Evolutionary conservation across 305 asterid species (phyloP).

Genomic region (Solanum hybrid): DNA sequence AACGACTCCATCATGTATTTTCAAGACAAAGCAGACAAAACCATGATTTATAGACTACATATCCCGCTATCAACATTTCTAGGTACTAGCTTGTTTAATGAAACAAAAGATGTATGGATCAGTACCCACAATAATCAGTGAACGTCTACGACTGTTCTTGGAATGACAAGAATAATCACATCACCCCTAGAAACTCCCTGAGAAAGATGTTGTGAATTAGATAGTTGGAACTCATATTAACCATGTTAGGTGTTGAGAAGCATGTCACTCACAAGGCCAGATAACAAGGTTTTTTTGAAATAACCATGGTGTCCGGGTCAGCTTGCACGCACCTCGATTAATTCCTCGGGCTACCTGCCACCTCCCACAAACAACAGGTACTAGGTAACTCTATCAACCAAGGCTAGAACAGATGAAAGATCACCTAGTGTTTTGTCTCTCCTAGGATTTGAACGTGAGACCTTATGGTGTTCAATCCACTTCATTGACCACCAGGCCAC

Average conservation of each 20-base stretch:
- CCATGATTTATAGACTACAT: neutral
- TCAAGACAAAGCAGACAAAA: neutral
- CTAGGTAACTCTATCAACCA: neutral
- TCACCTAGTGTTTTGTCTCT: neutral
- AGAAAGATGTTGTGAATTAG: neutral
- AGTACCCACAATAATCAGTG: neutral
- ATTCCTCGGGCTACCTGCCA: neutral
- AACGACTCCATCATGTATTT: neutral
- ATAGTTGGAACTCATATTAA: neutral
- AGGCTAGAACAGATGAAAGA: neutral
- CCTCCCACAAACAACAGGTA: neutral
- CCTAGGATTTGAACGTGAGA: neutral
- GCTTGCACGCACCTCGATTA: neutral
- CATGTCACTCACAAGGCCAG: neutral
- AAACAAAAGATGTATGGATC: neutral
- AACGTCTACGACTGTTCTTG: neutral
- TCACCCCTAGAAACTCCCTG: neutral
- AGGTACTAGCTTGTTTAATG: neutral
- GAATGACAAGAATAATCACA: neutral
- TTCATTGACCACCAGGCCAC: neutral
- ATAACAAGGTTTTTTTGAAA: neutral
- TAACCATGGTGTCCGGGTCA: neutral
- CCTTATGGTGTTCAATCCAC: neutral
- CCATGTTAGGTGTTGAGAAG: neutral
- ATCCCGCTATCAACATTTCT: neutral